phyloP scores from a whole-genome alignment of 2,329 filamentous ascomycete genomes.

The Phialocephala sp. region DNA sequence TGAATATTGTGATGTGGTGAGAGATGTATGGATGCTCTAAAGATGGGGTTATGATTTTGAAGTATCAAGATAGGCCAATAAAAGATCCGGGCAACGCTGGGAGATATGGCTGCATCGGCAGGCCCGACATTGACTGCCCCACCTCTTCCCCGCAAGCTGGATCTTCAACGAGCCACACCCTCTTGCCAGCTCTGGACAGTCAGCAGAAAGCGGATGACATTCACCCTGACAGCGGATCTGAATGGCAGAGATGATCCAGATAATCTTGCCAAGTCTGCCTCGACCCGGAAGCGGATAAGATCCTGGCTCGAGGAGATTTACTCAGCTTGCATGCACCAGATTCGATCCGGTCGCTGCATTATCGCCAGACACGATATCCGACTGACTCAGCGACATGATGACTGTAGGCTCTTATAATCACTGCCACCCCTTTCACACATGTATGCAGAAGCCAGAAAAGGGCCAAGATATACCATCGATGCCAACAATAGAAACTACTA shows the following conservation, averaged over 20 bases:
- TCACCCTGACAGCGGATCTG: background rate
- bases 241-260: conserved; percentile 1
- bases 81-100: no score
- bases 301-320: background rate
- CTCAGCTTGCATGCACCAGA: conserved; percentile 11
- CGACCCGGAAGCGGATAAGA: background rate
- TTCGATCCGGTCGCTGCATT: background rate
- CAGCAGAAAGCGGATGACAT: conserved; percentile 10
- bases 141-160: background rate
- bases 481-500: conserved; percentile 41
- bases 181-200: conserved; percentile 1
- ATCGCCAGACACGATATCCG: background rate
- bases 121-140: background rate
- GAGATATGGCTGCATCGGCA: no score
- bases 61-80: no score
- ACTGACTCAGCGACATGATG: conserved; percentile 7
- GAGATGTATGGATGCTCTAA: conserved; percentile 1
- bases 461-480: conserved; percentile 34
- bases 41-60: background rate
- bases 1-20: conserved; percentile 1
- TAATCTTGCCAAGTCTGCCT: background rate
- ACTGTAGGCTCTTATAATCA: conserved; percentile 5
- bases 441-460: conserved; percentile 13
- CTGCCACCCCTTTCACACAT: conserved; percentile 5
- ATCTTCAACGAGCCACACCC: conserved; percentile 1